Evolutionary conservation across 805 yeast genomes (phyloP).

Genomic region (Metschnikowia lochheadii): DNA sequence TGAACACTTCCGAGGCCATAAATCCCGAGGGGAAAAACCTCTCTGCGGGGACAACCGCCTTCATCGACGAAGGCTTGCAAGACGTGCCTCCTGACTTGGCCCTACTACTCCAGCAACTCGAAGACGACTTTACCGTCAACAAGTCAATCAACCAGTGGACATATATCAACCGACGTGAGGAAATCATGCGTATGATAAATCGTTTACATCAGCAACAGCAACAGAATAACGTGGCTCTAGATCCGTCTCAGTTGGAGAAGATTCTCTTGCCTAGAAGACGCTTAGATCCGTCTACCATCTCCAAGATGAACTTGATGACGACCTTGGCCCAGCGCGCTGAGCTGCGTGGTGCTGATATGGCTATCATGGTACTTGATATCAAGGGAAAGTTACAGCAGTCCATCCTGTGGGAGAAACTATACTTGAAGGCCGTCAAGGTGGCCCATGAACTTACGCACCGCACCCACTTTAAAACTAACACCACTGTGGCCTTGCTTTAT

Average conservation of each 20-base stretch:
- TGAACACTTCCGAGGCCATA: conserved; percentile 10
- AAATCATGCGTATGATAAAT: conserved; percentile 37
- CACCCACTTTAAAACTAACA: conserved; percentile 70
- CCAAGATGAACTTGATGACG: conserved; percentile 58
- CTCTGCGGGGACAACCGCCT: conserved; percentile 13
- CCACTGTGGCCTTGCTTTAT: conserved; percentile 78
- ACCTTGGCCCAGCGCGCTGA: conserved; percentile 71
- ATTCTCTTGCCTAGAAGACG: conserved; percentile 61
- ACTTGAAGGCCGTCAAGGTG: conserved; percentile 76
- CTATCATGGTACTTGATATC: conserved; percentile 66
- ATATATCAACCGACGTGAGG: conserved; percentile 42
- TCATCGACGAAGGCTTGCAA: conserved; percentile 17
- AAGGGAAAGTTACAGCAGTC: conserved; percentile 76
- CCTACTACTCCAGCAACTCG: conserved; percentile 37
- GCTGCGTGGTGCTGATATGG: conserved; percentile 57
- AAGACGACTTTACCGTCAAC: conserved; percentile 38
- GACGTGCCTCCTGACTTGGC: conserved; percentile 47
- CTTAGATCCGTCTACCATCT: conserved; percentile 21
- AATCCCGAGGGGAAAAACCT: conserved; percentile 5
- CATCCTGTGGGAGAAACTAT: conserved; percentile 87
- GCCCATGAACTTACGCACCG: conserved; percentile 79
- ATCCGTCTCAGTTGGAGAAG: conserved; percentile 43
- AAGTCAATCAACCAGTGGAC: conserved; percentile 45
- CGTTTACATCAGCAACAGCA: conserved; percentile 32
- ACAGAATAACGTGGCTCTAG: conserved; percentile 21